Evolutionary conservation across 1,284 basidiomycete genomes (phyloP).

Genomic region (Pterula multifida): DNA sequence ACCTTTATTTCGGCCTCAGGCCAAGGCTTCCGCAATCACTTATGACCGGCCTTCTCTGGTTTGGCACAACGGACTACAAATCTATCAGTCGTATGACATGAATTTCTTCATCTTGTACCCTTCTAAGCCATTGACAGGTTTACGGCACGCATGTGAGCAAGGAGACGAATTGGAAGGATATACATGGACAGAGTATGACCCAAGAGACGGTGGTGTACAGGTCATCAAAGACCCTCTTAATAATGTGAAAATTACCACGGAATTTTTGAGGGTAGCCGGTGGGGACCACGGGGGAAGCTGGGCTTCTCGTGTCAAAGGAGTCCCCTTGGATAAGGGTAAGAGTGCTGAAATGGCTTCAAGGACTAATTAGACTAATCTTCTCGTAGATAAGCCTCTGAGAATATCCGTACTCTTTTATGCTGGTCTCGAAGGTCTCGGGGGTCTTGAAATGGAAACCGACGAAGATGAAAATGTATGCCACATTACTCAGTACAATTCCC

Average conservation of each 20-base stretch:
- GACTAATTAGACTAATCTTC: background rate
- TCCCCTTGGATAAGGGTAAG: conserved; percentile 60
- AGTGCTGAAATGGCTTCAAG: conserved; percentile 5
- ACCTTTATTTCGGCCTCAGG: conserved; percentile 86
- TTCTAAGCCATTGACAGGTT: conserved; percentile 28
- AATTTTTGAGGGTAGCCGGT: conserved; percentile 73
- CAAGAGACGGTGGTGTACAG: conserved; percentile 76
- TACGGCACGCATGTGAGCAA: conserved; percentile 87
- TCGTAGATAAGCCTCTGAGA: conserved; percentile 39
- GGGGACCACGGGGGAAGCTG: conserved; percentile 80
- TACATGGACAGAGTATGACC: conserved; percentile 82
- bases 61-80: conserved; percentile 72
- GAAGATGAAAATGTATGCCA: conserved; percentile 62
- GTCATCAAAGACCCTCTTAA: conserved; percentile 71
- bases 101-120: conserved; percentile 6
- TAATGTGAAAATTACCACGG: conserved; percentile 78
- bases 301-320: conserved; percentile 80
- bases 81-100: conserved; percentile 47
- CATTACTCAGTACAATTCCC: conserved; percentile 5
- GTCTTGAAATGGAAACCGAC: conserved; percentile 65
- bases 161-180: conserved; percentile 72
- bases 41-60: conserved; percentile 89
- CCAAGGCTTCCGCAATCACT: conserved; percentile 78
- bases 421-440: conserved; percentile 80
- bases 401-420: conserved; percentile 77